Evolutionary conservation across 495 filamentous ascomycete genomes (phyloP), one percentile per base, ranked within the genome.

Genomic region (Baudoinia panamericana): DNA sequence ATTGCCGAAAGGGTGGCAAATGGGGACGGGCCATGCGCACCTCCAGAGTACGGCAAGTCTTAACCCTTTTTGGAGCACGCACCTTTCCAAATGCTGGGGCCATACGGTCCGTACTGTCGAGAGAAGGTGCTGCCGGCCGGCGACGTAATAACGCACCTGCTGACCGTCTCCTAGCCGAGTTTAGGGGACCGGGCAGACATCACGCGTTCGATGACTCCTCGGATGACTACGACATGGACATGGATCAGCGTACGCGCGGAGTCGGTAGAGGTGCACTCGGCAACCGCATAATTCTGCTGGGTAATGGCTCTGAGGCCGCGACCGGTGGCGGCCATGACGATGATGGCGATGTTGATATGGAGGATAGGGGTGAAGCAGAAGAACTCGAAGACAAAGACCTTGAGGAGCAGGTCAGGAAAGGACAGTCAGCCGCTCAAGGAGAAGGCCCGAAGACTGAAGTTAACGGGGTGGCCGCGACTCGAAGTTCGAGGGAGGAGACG

Each of bases 21-120:
- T 56, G 90, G 90, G 60, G 92, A 97, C 66, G 90, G 90, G 57
- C 90, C 92, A 60, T 95, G 90, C 68, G 90, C 90, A 63, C 90
- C 90, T 65, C 90, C 88, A 53, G 90, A 97, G 80, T 97, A 96
- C 69, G 90, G 90, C 82, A 93, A 82, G 85, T 69, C 70, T 64
- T 67, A 58, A 65, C 56, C 62, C 66, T 46, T 57, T 45, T 39
- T 11, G 11, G 12, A 19, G 22, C 15, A n/a, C 33, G 33, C 33
- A 19, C 12, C 33, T 36, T 6, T 36, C 22, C n/a, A n/a, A n/a
- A n/a, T n/a, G n/a, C n/a, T n/a, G n/a, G n/a, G n/a, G n/a, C n/a
- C n/a, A n/a, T n/a, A n/a, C 17, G 22, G 19, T 23, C 34, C 11
- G n/a, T 16, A 3, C 21, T 9, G 17, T 22, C 13, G 17, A 21